Evolutionary conservation across 169 alveolate genomes (phyloP).

Genomic region (Eimeria maxima): DNA sequence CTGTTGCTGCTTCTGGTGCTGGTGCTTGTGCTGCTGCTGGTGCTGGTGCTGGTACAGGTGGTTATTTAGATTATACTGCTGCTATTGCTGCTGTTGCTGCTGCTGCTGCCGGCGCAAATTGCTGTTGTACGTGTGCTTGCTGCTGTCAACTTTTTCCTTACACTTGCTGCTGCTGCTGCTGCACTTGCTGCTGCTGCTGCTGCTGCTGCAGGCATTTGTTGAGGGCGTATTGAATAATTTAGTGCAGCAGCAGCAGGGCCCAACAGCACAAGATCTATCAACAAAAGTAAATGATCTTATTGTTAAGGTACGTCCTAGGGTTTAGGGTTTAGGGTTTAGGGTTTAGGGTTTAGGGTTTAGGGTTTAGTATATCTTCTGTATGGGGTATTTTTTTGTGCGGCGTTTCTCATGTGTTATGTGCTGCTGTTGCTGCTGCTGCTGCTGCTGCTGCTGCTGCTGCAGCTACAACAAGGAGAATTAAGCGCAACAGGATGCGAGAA

Average conservation of each 20-base stretch:
- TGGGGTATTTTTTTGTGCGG: background rate
- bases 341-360: background rate
- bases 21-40: too few relatives aligned
- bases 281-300: constrained; percentile 64
- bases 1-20: background rate
- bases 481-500: constrained; percentile 44
- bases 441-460: background rate
- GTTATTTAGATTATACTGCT: background rate
- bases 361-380: background rate
- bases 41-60: background rate
- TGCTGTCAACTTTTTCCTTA: background rate
- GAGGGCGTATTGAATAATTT: background rate
- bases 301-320: constrained; percentile 26
- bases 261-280: constrained; percentile 48
- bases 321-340: background rate
- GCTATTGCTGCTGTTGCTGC: background rate
- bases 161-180: background rate
- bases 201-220: too few relatives aligned
- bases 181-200: constrained; percentile 4
- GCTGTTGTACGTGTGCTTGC: background rate
- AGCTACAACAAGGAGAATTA: constrained; percentile 68
- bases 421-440: constrained; percentile 21
- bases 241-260: constrained; percentile 71
- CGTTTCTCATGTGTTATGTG: background rate
- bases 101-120: constrained; percentile 18